Base-by-base conservation (phyloP, 2,329 filamentous ascomycete genomes). In the Drechslerella dactyloides region DNA sequence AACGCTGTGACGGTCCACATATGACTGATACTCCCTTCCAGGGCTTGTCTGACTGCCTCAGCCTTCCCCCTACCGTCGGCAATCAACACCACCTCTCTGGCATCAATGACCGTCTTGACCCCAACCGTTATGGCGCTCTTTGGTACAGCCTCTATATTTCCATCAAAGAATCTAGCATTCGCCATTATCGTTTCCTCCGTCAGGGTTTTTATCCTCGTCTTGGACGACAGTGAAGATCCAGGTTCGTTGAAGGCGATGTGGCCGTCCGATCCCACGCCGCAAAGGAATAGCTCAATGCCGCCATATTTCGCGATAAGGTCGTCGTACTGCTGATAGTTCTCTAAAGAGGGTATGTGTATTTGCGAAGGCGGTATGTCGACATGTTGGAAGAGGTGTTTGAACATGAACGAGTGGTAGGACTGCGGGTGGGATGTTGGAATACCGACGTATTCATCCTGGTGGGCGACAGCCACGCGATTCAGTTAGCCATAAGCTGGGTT, bases 171-270 rank as follows among this genome's bases (percentile, higher is more conserved):
- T 72, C 91, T 84, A 17, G 89, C 91, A 80, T 96, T 96, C 74
- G 90, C 90, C 2, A 93, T 82, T 70, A 94, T 91, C 1, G 91
- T 96, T 80, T 94, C 91, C 78, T 93, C 92, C 42, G 91, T 90
- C 57, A 96, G 82, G 0, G 91, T 94, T 84, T 94, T 94, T 78
- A 94, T 90, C 72, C 91, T 85, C 11, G 91, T 96, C 52, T 90
- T 85, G 64, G 89, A 91, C 75, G 85, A 85, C 73, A 96, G 81
- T 69, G 88, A 91, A 10, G 89, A 92, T 44, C 90, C 91, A 2
- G 91, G 91, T 80, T 96, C 91, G 80, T 96, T 96, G 84, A 96
- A 96, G 54, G 91, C 91, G 74, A 96, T 91, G 80, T 96, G 91
- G 3, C 91, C 91, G 78, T 96, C 91, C 62, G 90, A 89, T 30